Evolutionary conservation across 148 eudicot genomes (phyloP), one percentile per base, ranked within the genome.

Genomic region (Simmondsia chinensis): DNA sequence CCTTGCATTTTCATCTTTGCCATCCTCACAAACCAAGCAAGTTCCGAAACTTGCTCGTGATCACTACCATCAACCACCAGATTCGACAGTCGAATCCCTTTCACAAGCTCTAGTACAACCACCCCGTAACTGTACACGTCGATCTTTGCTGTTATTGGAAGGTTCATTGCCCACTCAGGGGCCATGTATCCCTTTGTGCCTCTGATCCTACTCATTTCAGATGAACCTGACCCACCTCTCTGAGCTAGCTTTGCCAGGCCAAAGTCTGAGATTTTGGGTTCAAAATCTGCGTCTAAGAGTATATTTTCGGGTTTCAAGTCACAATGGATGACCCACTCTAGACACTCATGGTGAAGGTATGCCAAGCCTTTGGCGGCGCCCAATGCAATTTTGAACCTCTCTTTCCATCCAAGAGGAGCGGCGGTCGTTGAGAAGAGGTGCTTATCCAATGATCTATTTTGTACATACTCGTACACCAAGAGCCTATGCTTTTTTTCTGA

Each of bases 141-240:
- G 6, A 75, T 86, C 59, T 75, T 82, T 1, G 77, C 72, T 10
- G 93, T 78, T 9, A 82, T 72, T 10, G 75, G 82, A 46, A 72
- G 77, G 53, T 79, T 83, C 50, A 59, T 9, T 21, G 79, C 72
- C 85, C 93, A 76, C 34, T 80, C 84, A 0, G 84, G 91, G 43
- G 94, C 86, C 80, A 83, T 67, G 32, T 83, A 83, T 19, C 93
- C 85, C 65, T 78, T 78, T 18, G 86, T 82, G 24, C 82, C 93
- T 15, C 85, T 64, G 4, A 77, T 70, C 9, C 33, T 43, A 0
- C 79, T 60, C 15, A 75, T 9, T 18, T 64, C 71, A 0, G 68
- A 65, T 38, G 72, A 25, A 1, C 70, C 71, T 7, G 60, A 47
- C 10, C 54, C 46, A 10, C 68, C 72, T 64, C 85, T 72, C 28